phyloP scores from a whole-genome alignment of 768 basidiomycete species.

The Tylopilus rubrobrunneus region DNA sequence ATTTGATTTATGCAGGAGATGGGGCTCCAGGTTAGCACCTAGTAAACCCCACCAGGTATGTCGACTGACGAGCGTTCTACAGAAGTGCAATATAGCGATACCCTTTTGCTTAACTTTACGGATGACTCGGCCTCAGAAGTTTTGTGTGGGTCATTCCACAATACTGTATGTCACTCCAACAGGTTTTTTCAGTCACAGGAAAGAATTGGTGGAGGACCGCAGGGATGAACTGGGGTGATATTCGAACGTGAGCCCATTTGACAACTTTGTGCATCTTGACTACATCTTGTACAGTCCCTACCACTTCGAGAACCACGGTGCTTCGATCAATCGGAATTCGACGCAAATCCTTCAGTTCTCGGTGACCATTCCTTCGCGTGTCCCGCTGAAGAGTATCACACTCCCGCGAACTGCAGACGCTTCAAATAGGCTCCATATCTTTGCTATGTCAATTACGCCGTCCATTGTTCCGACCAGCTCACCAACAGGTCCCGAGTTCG shows the following conservation, averaged over 20 bases:
- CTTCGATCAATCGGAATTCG: constrained; percentile 38
- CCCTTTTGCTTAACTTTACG: constrained; percentile 36
- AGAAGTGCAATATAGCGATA: constrained; percentile 28
- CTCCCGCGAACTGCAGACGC: constrained; percentile 34
- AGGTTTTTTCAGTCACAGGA: constrained; percentile 34
- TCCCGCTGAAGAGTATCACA: constrained; percentile 39
- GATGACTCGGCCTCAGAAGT: constrained; percentile 35
- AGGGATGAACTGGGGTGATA: constrained; percentile 37
- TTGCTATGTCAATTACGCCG: constrained; percentile 41
- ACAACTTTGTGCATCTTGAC: neutral
- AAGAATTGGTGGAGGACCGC: constrained; percentile 40
- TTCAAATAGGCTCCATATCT: constrained; percentile 40
- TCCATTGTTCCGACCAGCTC: constrained; percentile 25
- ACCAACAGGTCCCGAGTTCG: constrained; percentile 28
- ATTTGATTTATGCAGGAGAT: constrained; percentile 46
- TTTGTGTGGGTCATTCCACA: constrained; percentile 26
- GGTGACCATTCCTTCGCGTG: constrained; percentile 39
- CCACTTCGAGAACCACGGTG: constrained; percentile 37
- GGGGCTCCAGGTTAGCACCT: constrained; percentile 28
- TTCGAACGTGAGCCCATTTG: constrained; percentile 35
- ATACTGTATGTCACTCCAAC: neutral
- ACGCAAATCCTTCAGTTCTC: constrained; percentile 45
- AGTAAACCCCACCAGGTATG: neutral
- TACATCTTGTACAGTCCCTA: constrained; percentile 36
- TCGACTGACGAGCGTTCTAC: neutral